phyloP scores from a whole-genome alignment of 768 basidiomycete species.

The Podaxis carcinomalis region DNA sequence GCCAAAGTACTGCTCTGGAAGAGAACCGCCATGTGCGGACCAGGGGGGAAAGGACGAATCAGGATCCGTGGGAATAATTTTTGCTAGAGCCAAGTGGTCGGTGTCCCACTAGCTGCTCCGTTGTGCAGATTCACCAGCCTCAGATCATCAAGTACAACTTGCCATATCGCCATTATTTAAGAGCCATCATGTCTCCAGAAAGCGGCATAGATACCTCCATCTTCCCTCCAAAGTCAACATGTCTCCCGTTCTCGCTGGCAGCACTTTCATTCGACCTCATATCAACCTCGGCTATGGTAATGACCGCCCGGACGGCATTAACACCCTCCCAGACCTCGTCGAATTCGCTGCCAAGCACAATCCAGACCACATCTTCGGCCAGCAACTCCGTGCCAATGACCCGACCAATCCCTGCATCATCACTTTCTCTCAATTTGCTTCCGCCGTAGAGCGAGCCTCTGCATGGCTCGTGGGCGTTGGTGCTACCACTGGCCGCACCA shows the following conservation, averaged over 20 bases:
- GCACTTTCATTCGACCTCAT: slow-evolving; percentile 30
- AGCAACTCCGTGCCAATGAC: slow-evolving; percentile 25
- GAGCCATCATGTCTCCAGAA: not conserved
- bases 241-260: slow-evolving; percentile 7
- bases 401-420: slow-evolving; percentile 21
- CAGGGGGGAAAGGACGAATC: not conserved
- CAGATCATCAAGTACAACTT: not conserved
- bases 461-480: slow-evolving; percentile 28
- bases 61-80: not conserved
- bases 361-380: slow-evolving; percentile 29
- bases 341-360: slow-evolving; percentile 31
- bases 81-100: not conserved
- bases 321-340: slow-evolving; percentile 32
- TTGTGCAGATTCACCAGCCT: too few species aligned
- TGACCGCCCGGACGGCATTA: slow-evolving; percentile 24
- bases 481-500: slow-evolving; percentile 21
- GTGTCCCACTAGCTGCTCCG: too few species aligned
- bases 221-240: not conserved
- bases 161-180: not conserved
- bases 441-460: slow-evolving; percentile 28
- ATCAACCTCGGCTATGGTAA: slow-evolving; percentile 29
- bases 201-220: not conserved
- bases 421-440: slow-evolving; percentile 29
- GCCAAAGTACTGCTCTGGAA: not conserved
- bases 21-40: too few species aligned